Base-by-base conservation (phyloP, 176 grass and related monocot genomes). In the Oryza rufipogon region DNA sequence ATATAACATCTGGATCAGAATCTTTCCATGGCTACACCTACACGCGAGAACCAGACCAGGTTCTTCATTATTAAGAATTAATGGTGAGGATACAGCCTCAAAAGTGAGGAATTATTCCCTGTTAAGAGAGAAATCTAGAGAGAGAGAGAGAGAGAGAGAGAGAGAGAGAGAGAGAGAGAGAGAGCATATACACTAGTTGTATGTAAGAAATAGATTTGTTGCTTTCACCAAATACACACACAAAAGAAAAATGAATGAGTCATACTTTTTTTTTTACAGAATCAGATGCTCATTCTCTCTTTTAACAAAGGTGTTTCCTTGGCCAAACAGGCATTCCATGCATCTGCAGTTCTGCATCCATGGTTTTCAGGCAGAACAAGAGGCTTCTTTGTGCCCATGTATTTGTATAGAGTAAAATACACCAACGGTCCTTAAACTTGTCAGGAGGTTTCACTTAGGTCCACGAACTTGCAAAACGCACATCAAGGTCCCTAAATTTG, bases 21-120 rank as follows among this genome's bases (percentile, higher is more conserved):
- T 58, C 74, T n/a, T 60, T 76, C 74, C 20, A 76, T 76, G 16
- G 5, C 74, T 76, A 36, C 30, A 58, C 49, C 74, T 58, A 36
- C 51, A 58, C 16, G 74, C 49, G 1, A 76, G 30, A 38, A 58
- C 73, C 49, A 58, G 30, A 76, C 52, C 52, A 12, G 28, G 52
- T 76, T 76, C 73, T 76, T 58, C 4, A 76, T 58, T 58, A 13
- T 56, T 22, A 61, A 61, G 1, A 20, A 42, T 42, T 42, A 42
- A 22, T 56, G 49, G 73, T 56, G 49, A 54, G 58, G 73, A 36
- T 36, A 36, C 48, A 56, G 6, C 17, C 7, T 10, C 7, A 61
- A 63, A 63, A 23, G n/a, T 23, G 28, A 75, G 30, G 30, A 76
- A 12, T 20, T 22, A 58, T 56, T 75, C 72, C 26, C 11, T 6